Conservation (phyloP, 2,329 filamentous ascomycete species). For the Diaporthe velutina region DNA sequence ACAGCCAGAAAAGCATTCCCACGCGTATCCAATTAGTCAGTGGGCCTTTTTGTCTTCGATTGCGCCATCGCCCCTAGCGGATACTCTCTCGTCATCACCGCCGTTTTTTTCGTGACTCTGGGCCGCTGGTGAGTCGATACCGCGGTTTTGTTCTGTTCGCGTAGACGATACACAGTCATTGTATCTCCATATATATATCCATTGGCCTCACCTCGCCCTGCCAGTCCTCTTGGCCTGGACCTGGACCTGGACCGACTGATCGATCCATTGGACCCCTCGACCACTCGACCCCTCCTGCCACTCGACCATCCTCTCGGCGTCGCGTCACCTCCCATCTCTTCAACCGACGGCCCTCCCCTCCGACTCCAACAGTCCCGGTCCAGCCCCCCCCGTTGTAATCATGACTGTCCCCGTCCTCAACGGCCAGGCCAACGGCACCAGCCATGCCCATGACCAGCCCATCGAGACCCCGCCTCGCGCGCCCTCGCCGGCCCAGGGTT, state of each 20-base stretch:
- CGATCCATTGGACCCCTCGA: neutral
- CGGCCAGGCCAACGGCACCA: constrained; percentile 23
- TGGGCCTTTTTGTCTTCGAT: constrained; percentile 30
- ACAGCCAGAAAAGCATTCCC: constrained; percentile 11
- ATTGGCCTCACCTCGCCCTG: neutral
- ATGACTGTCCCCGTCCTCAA: constrained; percentile 35
- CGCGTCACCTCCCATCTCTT: neutral
- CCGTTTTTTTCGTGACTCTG: neutral
- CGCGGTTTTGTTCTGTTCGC: neutral
- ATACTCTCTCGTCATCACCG: constrained; percentile 26
- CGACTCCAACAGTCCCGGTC: neutral
- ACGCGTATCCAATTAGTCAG: constrained; percentile 13
- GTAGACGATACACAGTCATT: neutral
- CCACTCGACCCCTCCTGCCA: too few relatives aligned
- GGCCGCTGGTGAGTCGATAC: constrained; percentile 8
- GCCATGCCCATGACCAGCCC: constrained; percentile 46
- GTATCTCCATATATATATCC: neutral
- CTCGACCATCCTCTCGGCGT: neutral
- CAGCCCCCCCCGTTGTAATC: constrained; percentile 3
- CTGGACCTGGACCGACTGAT: neutral
- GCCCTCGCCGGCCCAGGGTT: constrained; percentile 80
- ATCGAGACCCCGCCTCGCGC: constrained; percentile 78
- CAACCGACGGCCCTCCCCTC: neutral
- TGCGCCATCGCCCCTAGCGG: constrained; percentile 37
- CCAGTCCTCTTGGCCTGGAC: neutral